Evolutionary conservation across 257 asterid genomes (phyloP).

Genomic region (Cruciata laevipes): DNA sequence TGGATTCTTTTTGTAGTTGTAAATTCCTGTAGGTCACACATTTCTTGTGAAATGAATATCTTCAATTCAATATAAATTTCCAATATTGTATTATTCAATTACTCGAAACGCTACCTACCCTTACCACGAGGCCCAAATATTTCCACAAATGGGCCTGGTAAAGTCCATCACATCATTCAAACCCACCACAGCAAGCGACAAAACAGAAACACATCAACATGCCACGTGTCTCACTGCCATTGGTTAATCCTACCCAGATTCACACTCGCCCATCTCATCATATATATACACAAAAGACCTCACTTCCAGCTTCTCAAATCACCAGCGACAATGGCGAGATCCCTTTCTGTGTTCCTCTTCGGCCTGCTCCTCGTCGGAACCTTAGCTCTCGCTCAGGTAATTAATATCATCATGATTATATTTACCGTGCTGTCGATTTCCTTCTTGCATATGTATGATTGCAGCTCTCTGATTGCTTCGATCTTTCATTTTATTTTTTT

Average conservation of each 20-base stretch:
- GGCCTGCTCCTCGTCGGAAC: conserved; percentile 30
- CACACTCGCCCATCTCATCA: background rate
- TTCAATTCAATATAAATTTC: no score
- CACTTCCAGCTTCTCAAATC: background rate
- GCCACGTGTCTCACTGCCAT: conserved; percentile 13
- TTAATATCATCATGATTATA: background rate
- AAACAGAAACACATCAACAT: background rate
- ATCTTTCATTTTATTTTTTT: conserved; percentile 5
- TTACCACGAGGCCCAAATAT: background rate
- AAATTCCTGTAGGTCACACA: no score
- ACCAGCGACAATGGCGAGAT: conserved; percentile 27
- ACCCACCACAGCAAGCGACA: background rate
- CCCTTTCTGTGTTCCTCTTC: conserved; percentile 18
- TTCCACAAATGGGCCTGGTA: background rate
- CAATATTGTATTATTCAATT: no score
- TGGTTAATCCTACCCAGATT: background rate
- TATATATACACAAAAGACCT: background rate
- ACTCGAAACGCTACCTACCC: no score
- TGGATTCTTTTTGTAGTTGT: no score
- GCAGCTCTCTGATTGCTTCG: background rate
- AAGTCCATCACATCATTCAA: background rate
- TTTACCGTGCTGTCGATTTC: background rate
- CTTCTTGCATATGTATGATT: background rate
- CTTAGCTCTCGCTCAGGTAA: conserved; percentile 40
- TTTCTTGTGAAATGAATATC: no score